These are phyloP conservation scores for Chalaropsis thielavioides DNA, from an alignment of 2,329 filamentous ascomycete species.

Conservation along the genomic window DNA sequence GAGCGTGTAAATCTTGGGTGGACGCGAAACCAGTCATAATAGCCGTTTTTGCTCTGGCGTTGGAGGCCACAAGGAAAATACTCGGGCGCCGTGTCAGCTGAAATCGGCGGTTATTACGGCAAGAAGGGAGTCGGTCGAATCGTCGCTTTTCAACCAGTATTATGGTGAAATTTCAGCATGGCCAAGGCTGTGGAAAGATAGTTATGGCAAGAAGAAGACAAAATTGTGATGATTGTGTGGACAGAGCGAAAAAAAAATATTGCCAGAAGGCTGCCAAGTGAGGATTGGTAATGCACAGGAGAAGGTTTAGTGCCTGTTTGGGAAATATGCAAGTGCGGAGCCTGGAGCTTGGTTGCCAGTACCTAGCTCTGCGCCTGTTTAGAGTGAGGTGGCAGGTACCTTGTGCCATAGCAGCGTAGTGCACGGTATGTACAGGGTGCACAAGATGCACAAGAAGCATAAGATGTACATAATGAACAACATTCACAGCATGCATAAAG, in stretches of 20 bases:
- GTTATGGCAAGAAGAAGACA: constrained; percentile 14
- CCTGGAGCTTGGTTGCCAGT: not conserved
- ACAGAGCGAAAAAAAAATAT: constrained; percentile 15
- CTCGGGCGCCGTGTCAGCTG: constrained; percentile 39
- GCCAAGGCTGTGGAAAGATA: constrained; percentile 30
- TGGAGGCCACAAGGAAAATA: constrained; percentile 29
- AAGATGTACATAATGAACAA: no score
- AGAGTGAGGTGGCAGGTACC: not conserved
- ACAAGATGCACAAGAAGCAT: no score
- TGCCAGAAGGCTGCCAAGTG: constrained; percentile 13
- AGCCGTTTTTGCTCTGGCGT: constrained; percentile 21
- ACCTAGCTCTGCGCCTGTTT: not conserved
- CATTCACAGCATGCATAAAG: no score
- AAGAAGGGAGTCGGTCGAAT: constrained; percentile 42
- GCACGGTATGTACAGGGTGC: no score
- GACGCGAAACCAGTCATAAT: constrained; percentile 50
- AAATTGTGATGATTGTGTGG: constrained; percentile 5
- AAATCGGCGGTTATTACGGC: constrained; percentile 42
- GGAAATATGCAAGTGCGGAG: not conserved
- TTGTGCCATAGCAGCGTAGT: not conserved
- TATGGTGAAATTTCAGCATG: constrained; percentile 40
- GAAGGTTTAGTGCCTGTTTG: constrained; percentile 7
- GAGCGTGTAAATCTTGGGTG: constrained; percentile 25
- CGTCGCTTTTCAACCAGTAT: constrained; percentile 31
- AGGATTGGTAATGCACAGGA: constrained; percentile 6